Evolutionary conservation across 2,329 filamentous ascomycete species (phyloP), one percentile per base, ranked within the genome.

Genomic region (Aspergillus clavatus): DNA sequence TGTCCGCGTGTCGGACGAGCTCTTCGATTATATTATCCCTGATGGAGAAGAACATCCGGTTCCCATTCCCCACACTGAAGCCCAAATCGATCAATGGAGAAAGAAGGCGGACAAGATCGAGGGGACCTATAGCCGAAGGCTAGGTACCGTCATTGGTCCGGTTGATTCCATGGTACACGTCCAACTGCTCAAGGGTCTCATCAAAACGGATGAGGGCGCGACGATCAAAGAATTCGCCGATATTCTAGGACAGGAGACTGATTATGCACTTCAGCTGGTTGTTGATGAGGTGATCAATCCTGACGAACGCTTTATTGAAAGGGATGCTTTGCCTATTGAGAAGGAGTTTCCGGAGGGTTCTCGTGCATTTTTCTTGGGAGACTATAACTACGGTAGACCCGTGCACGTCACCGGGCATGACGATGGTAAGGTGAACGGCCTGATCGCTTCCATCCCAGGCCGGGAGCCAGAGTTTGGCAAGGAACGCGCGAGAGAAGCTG

Each of bases 131-230:
- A 91, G 86, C 71, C 95, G 93, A 71, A 83, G 90, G 37, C 78
- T 98, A 40, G 94, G 88, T 37, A 89, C 94, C 63, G 79, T 90
- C 40, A 89, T 90, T 51, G 89, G 91, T 33, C 74, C 83, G 18
- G 87, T 97, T 5, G 91, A 98, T 61, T 87, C 89, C 19, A 76
- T 97, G 56, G 82, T 96, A 23, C 86, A 95, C 52, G 89, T 98
- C 28, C 87, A 96, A 55, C 93, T 95, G 79, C 80, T 98, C 43
- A 95, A 88, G 67, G 93, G 94, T 18, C 76, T 98, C 51, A 78
- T 79, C 58, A 96, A 95, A 75, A 94, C 87, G 0, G 89, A 96
- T 49, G 84, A 91, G 27, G 93, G 93, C 36, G 87, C 91, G 8
- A 86, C 89, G 2, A 72, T 96, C 58, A 98, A 98, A 70, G 89